Conservation (phyloP, 257 asterid genomes). For the Solanum commersonii region DNA sequence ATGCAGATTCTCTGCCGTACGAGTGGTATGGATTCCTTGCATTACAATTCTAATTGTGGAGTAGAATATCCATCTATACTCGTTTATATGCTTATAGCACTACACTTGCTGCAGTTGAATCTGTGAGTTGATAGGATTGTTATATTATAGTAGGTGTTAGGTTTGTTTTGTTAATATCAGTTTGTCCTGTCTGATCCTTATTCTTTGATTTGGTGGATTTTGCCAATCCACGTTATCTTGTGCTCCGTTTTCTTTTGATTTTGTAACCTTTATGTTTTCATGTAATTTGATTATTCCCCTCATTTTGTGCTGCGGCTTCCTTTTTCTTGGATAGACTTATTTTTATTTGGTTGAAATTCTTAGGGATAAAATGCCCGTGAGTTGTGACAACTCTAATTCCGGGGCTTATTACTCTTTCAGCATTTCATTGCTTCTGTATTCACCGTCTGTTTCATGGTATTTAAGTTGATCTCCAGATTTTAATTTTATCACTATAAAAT, state of each 20-base stretch:
- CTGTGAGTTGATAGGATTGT: background rate
- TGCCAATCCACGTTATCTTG: background rate
- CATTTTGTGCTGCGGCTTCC: background rate
- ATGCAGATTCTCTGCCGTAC: background rate
- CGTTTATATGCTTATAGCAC: background rate
- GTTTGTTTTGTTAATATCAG: background rate
- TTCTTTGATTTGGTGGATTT: background rate
- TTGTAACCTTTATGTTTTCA: background rate
- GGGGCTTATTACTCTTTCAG: background rate
- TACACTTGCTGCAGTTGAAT: background rate
- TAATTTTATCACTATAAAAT: background rate
- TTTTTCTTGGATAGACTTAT: background rate
- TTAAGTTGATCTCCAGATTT: background rate
- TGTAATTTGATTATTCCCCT: background rate
- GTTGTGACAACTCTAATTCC: background rate
- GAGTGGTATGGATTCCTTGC: background rate
- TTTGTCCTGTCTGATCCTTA: background rate
- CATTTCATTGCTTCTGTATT: background rate
- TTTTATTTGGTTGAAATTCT: background rate
- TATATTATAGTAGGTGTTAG: background rate
- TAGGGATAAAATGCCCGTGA: background rate
- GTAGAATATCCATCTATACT: background rate
- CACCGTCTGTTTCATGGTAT: background rate
- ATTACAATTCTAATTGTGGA: background rate
- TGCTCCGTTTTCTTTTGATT: background rate